Percentiles rank a stretch among this genome's conserved stretches.
Evolutionary conservation across 1,284 basidiomycete genomes (phyloP).

Genomic region (Apiotrichum veenhuisii): DNA sequence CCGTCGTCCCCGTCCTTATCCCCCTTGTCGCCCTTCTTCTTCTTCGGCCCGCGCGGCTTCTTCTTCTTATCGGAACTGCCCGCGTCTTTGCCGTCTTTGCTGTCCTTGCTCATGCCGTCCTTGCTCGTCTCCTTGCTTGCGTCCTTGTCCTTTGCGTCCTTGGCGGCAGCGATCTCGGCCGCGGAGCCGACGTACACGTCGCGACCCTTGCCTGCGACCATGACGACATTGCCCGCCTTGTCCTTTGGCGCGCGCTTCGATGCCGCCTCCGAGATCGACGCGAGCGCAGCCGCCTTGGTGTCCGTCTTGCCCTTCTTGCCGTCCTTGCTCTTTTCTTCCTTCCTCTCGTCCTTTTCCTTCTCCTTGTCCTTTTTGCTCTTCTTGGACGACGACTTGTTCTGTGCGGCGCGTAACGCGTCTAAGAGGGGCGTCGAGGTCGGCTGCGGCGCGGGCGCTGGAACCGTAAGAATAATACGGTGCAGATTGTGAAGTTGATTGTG

Average conservation of each 20-base stretch:
- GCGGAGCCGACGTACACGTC: constrained; percentile 29
- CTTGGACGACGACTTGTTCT: constrained; percentile 13
- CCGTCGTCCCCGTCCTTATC: not conserved
- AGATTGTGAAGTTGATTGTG: too few species aligned
- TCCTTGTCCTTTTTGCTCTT: constrained; percentile 3
- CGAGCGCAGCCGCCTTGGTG: constrained; percentile 29
- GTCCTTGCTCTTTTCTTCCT: constrained; percentile 12
- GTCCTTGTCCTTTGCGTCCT: constrained; percentile 14
- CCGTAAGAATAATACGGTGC: not conserved
- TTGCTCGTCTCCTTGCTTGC: constrained; percentile 5
- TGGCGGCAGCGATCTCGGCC: constrained; percentile 3
- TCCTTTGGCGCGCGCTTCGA: constrained; percentile 30
- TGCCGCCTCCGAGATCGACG: constrained; percentile 31
- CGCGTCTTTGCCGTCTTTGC: too few species aligned
- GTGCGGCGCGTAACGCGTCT: constrained; percentile 67
- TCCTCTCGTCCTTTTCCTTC: constrained; percentile 13
- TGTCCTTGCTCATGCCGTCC: not conserved
- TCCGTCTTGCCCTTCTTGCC: constrained; percentile 13
- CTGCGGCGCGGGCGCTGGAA: constrained; percentile 25
- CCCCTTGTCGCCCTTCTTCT: constrained; percentile 11
- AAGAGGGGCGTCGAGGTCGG: constrained; percentile 79
- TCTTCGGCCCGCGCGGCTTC: not conserved
- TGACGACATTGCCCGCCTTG: constrained; percentile 16
- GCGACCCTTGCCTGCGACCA: constrained; percentile 42
- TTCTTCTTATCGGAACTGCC: not conserved